phyloP scores from a whole-genome alignment of 345 rosid genomes.

The Citrus australasica region DNA sequence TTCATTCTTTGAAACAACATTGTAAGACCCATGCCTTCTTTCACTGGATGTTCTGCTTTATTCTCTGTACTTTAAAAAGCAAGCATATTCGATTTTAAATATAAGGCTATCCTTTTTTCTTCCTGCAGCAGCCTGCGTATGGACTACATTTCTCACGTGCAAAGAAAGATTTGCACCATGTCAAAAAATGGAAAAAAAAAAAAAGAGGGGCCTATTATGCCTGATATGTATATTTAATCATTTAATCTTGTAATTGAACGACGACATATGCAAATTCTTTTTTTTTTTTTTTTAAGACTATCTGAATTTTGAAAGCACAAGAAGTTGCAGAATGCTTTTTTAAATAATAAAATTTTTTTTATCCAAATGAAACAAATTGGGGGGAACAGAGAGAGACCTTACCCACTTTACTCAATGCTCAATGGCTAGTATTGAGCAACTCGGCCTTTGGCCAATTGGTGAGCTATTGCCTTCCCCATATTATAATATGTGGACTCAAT shows the following conservation, averaged over 20 bases:
- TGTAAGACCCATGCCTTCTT: not conserved
- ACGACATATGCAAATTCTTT: not conserved
- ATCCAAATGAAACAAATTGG: too few species aligned
- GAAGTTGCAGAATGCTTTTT: too few species aligned
- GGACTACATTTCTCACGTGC: not conserved
- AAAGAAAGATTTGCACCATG: not conserved
- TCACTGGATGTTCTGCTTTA: slow-evolving; percentile 2
- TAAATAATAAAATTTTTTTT: too few species aligned
- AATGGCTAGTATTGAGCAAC: too few species aligned
- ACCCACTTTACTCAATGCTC: too few species aligned
- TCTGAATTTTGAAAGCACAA: too few species aligned
- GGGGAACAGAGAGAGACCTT: too few species aligned
- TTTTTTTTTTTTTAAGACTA: too few species aligned
- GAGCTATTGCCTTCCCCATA: too few species aligned
- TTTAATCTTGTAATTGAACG: not conserved
- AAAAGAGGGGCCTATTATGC: not conserved
- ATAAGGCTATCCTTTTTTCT: not conserved
- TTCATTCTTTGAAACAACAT: slow-evolving; percentile 8
- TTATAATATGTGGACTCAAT: too few species aligned
- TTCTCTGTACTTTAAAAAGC: slow-evolving; percentile 3
- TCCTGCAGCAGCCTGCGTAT: not conserved
- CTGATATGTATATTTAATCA: not conserved
- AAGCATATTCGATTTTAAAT: slow-evolving; percentile 11
- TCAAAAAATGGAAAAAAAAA: not conserved
- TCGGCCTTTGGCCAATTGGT: too few species aligned